Base-by-base conservation (phyloP, 495 filamentous ascomycete genomes). In the Penicillium pulvis region DNA sequence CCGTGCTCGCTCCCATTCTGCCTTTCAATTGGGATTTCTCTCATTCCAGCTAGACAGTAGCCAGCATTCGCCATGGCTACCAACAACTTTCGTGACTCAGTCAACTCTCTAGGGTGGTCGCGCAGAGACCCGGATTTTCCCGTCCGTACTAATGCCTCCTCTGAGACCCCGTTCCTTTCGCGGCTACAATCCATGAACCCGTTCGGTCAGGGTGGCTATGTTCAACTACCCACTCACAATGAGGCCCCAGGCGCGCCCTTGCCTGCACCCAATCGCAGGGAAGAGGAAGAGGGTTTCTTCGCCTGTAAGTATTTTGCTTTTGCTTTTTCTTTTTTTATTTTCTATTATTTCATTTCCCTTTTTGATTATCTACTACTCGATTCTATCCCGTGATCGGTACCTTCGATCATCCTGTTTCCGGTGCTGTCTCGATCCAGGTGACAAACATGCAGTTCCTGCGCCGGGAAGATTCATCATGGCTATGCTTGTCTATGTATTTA, bases 211-310 rank as follows among this genome's bases (percentile, higher is more conserved):
- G 83, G 87, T 39, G 94, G 94, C 64, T 95, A 96, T 87, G 86
- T 97, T 59, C 86, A 90, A 76, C 85, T 98, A 39, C 94, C 94
- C 49, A 96, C 90, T 59, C 67, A 89, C 41, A 68, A 70, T 73
- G 92, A 97, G 72, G 82, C 76, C 52, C 84, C 91, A 33, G 94
- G 92, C 44, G 91, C 93, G 58, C 92, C 92, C 39, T 77, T 97
- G 26, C 93, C 93, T 41, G 93, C 93, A 55, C 81, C 91, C 54
- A 91, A 63, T 68, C 84, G 94, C 62, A 83, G 93, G 56, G 92
- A 97, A 61, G 94, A 98, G 75, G 94, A 98, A 62, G 94, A 96
- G 73, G 90, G 86, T 50, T 97, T 90, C 85, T 92, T 98, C 83
- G 90, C 90, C 58, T 80, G 94, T 98, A 85, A 93, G 94, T 95